Base-by-base conservation (phyloP, 2,329 filamentous ascomycete genomes). In the Epicoccum nigrum region DNA sequence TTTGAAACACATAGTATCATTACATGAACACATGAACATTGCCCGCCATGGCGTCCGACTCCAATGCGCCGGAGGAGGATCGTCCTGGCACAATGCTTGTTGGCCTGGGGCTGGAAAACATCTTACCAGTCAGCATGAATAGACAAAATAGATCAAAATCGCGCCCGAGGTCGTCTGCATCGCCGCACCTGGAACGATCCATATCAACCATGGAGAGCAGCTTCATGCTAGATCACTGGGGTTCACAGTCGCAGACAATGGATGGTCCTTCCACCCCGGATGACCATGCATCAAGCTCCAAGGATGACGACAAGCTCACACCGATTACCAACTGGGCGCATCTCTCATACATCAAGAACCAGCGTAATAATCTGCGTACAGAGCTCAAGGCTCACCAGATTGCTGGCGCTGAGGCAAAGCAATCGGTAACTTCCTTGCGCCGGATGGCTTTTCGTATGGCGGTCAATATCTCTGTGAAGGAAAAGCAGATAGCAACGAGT, bases 381-480 rank as follows among this genome's bases (percentile, higher is more conserved):
- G 61, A 72, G 51, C 64, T 74, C 43, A 68, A 69, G 41, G 65
- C 62, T 15, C 67, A 69, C 32, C 63, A 69, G 50, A 47, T 68
- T 23, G 71, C 71, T 7, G 63, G 67, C 28, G 60, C 62, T 2
- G 68, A 73, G 51, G 66, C 69, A 6, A 69, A 68, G 50, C 65
- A 68, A 12, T 72, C 69, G 0, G 66, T 74, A 13, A 53, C 69
- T 37, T 67, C 69, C 20, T 54, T 74, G 21, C 65, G 71, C 30
- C 65, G 70, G 27, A 60, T 74, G 30, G 71, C 71, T 9, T 66
- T 74, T 47, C 69, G 71, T 38, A 70, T 74, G 60, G 71, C 69
- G 12, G 67, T 73, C 27, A 73, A 70, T 33, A 74, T 73, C 23
- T 71, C 69, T 12, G 68, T 74, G 30, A 74, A 73, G 57, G 71